These are phyloP conservation scores for Emergomyces africanus DNA, from an alignment of 2,329 filamentous ascomycete genomes.

Conservation along the genomic window DNA sequence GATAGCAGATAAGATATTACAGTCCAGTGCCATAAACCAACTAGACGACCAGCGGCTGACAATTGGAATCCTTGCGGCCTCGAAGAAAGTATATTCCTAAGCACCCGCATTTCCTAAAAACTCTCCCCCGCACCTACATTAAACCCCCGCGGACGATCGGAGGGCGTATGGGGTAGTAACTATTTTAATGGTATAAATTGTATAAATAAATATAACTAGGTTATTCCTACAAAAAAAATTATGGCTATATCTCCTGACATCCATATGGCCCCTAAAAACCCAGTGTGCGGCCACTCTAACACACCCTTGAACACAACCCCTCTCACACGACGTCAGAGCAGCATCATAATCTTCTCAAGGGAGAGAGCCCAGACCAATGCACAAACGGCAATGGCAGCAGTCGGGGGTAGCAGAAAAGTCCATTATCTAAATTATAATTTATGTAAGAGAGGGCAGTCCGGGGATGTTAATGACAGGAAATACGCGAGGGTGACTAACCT, in stretches of 20 bases:
- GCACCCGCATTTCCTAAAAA: fast-evolving
- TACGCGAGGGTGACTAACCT: not conserved
- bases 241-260: not conserved
- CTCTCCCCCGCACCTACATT: not conserved
- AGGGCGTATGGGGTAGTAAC: not conserved
- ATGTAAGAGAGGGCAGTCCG: not conserved
- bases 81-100: not conserved
- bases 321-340: not conserved
- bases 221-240: no score
- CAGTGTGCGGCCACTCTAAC: not conserved
- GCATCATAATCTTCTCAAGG: not conserved
- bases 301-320: not conserved
- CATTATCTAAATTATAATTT: no score
- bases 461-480: not conserved
- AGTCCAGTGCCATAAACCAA: slow-evolving; percentile 5
- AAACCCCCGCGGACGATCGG: no score
- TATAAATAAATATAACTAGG: not conserved
- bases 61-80: not conserved
- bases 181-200: not conserved
- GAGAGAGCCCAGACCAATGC: not conserved
- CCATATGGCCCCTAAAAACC: not conserved
- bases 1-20: slow-evolving; percentile 3
- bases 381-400: not conserved
- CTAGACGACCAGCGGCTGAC: slow-evolving; percentile 4
- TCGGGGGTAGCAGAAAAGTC: no score